A percentile compares a stretch with the other conserved stretches of the same genome.
Evolutionary conservation across 805 yeast genomes (phyloP).

Genomic region (Alloascoidea africana): DNA sequence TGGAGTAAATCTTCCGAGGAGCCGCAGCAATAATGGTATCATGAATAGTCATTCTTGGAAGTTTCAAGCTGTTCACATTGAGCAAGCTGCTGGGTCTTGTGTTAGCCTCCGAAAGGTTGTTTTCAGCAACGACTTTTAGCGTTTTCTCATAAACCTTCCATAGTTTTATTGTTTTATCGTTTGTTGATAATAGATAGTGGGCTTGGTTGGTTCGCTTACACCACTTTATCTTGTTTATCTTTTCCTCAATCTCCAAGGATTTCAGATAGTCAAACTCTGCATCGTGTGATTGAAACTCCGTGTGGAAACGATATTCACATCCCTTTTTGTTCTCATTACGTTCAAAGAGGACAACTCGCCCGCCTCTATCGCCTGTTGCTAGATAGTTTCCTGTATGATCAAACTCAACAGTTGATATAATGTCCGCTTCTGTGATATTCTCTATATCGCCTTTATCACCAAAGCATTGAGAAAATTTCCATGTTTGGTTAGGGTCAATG

Average conservation of each 20-base stretch:
- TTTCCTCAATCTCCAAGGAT: slow-evolving; percentile 93
- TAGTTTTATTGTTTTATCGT: slow-evolving; percentile 95
- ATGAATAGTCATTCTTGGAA: slow-evolving; percentile 86
- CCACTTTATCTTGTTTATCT: slow-evolving; percentile 97
- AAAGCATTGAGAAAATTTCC: slow-evolving; percentile 95
- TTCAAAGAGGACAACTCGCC: slow-evolving; percentile 91
- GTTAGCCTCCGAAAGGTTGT: slow-evolving; percentile 47
- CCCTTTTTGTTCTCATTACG: slow-evolving; percentile 58
- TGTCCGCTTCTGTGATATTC: slow-evolving; percentile 90
- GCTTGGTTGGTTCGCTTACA: slow-evolving; percentile 76
- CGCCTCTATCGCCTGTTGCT: slow-evolving; percentile 98
- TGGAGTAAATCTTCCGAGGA: slow-evolving; percentile 80
- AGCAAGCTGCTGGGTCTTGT: slow-evolving; percentile 11
- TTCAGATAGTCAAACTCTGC: slow-evolving; percentile 96
- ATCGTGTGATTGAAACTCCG: slow-evolving; percentile 96
- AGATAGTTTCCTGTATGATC: slow-evolving; percentile 88
- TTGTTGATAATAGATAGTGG: slow-evolving; percentile 81
- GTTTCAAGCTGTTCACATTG: slow-evolving; percentile 31
- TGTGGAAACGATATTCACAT: slow-evolving; percentile 89
- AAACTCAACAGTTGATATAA: slow-evolving; percentile 92
- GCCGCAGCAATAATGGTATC: slow-evolving; percentile 92
- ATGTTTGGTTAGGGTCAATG: slow-evolving; percentile 22
- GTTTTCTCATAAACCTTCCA: slow-evolving; percentile 94
- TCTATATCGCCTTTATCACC: slow-evolving; percentile 98
- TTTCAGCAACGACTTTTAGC: slow-evolving; percentile 83